Percentiles rank a stretch among this genome's conserved stretches.
These are phyloP conservation scores for Suhomyces bribrorum DNA, from an alignment of 1,139 yeast species.

Conservation along the genomic window DNA sequence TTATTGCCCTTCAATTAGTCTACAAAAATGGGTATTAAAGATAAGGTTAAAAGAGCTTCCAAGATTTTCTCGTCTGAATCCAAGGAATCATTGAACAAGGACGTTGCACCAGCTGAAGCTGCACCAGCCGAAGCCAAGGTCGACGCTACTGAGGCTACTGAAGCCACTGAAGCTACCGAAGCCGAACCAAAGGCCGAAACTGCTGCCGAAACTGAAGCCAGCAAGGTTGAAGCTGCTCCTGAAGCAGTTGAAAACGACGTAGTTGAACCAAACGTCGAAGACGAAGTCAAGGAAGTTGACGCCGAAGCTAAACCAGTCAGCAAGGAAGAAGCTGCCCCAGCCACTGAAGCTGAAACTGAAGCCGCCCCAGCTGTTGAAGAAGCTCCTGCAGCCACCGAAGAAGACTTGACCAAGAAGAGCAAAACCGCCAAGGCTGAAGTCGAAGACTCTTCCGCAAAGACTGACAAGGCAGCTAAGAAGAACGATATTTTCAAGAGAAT, in stretches of 20 bases:
- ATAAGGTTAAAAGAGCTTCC: conserved; percentile 49
- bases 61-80: conserved; percentile 39
- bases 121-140: conserved; percentile 13
- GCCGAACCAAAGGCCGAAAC: conserved; percentile 15
- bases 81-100: conserved; percentile 26
- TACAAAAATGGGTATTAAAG: conserved; percentile 43
- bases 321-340: conserved; percentile 16
- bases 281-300: not conserved
- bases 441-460: conserved; percentile 28
- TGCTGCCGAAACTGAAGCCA: conserved; percentile 15
- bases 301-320: conserved; percentile 10
- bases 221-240: conserved; percentile 16
- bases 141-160: conserved; percentile 6
- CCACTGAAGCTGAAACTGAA: conserved; percentile 9
- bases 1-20: not conserved
- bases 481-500: conserved; percentile 53
- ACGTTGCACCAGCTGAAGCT: conserved; percentile 15
- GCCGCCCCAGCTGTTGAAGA: conserved; percentile 8
- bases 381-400: conserved; percentile 13
- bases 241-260: conserved; percentile 12
- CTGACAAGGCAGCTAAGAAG: conserved; percentile 45
- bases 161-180: conserved; percentile 13
- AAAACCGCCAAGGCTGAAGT: conserved; percentile 36
- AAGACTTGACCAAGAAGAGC: conserved; percentile 18
- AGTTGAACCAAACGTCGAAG: conserved; percentile 18